Conservation (phyloP, 2,329 filamentous ascomycete genomes). For the Colletotrichum brevisporum region DNA sequence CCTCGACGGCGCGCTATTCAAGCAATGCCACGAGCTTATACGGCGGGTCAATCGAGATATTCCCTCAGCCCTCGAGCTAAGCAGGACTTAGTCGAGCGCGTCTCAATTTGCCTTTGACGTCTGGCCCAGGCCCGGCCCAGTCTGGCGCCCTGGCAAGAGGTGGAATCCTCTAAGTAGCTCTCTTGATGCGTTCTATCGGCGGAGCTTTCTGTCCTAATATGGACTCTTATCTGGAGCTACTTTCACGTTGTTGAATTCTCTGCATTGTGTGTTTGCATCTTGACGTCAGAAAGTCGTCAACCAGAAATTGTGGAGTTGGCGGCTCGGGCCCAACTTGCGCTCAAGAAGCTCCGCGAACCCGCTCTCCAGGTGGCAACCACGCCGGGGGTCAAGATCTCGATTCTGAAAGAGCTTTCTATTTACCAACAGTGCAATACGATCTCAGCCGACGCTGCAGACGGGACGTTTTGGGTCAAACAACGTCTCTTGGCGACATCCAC, state of each 20-base stretch:
- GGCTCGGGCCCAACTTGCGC: background rate
- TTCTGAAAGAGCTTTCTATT: no score
- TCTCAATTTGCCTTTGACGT: background rate
- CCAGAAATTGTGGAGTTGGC: background rate
- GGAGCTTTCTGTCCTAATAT: background rate
- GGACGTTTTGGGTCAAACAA: no score
- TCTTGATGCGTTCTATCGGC: background rate
- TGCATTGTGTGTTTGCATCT: background rate
- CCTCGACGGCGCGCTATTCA: no score
- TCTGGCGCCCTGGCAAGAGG: no score
- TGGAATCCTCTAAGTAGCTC: background rate
- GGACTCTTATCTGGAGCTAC: no score
- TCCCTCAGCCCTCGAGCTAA: background rate
- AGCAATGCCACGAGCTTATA: slow-evolving; percentile 4
- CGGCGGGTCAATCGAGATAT: slow-evolving; percentile 14
- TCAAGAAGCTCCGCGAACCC: background rate
- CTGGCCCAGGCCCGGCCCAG: no score
- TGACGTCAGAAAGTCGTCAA: slow-evolving; percentile 33
- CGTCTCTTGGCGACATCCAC: no score
- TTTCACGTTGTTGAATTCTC: background rate
- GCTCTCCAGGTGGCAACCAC: no score
- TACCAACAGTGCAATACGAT: no score
- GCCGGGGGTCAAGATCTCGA: no score
- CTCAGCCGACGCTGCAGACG: no score
- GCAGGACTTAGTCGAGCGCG: background rate